These are phyloP conservation scores for Sambucus nigra DNA, from an alignment of 129 eudicot genomes.

Conservation along the genomic window DNA sequence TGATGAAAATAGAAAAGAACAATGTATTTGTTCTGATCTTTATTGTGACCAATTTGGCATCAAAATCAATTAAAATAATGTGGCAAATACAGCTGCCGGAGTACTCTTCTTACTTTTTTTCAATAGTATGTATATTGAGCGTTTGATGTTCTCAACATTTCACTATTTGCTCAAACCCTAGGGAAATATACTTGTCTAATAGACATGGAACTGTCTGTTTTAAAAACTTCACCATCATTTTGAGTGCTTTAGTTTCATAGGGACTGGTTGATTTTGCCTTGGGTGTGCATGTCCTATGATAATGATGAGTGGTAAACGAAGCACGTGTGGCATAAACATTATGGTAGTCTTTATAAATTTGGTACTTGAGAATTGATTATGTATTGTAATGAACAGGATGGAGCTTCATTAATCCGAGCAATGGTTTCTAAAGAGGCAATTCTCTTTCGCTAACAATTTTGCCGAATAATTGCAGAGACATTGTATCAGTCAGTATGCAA, in stretches of 20 bases:
- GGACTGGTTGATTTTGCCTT: neutral
- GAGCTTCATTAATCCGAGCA: constrained; percentile 61
- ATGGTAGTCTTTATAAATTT: neutral
- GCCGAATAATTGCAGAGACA: constrained; percentile 51
- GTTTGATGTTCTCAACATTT: neutral
- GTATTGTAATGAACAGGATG: constrained; percentile 48
- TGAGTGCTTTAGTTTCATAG: neutral
- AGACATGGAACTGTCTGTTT: neutral
- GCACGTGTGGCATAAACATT: neutral
- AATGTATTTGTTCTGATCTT: no score
- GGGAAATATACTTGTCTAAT: neutral
- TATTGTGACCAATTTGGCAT: neutral
- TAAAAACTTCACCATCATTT: neutral
- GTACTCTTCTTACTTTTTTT: neutral
- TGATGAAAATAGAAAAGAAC: no score
- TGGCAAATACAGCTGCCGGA: neutral
- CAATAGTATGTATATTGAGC: neutral
- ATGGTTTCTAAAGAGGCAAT: constrained; percentile 64
- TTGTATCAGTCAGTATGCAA: no score
- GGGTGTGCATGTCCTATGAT: neutral
- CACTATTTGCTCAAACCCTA: neutral
- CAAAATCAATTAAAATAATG: neutral
- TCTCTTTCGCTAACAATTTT: constrained; percentile 52
- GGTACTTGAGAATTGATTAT: neutral
- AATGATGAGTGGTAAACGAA: neutral